These are phyloP conservation scores for Crepidotus variabilis DNA, from an alignment of 768 basidiomycete genomes.

Conservation along the genomic window DNA sequence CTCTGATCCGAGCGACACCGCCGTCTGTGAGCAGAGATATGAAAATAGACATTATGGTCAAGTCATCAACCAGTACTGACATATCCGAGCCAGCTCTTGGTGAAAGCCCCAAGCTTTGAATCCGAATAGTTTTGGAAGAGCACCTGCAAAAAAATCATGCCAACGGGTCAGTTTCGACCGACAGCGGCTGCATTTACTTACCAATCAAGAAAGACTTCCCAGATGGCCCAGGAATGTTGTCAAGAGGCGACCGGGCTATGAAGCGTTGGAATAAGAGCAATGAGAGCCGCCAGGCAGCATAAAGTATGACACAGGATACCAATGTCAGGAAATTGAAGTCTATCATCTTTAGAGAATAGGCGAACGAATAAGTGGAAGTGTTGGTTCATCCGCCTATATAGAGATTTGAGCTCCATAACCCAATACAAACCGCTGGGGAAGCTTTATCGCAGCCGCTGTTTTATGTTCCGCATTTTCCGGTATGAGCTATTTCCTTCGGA, in stretches of 20 bases:
- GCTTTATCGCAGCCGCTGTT: no score
- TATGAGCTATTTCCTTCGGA: no score
- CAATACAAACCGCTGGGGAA: no score
- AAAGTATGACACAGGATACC: not conserved
- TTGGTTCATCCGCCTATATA: no score
- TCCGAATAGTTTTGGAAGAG: not conserved
- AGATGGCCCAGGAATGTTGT: not conserved
- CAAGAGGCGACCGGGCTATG: not conserved
- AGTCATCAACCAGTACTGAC: not conserved
- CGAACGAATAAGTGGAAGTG: no score
- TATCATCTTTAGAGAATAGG: no score
- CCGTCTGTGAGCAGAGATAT: not conserved
- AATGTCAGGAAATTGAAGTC: not conserved
- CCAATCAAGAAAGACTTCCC: not conserved
- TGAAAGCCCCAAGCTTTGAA: not conserved
- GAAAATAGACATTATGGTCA: not conserved
- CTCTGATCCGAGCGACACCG: not conserved
- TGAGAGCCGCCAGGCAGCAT: not conserved
- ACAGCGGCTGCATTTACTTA: not conserved
- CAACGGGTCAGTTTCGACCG: not conserved
- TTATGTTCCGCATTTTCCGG: no score
- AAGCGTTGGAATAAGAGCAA: not conserved
- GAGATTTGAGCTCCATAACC: no score
- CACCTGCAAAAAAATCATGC: not conserved
- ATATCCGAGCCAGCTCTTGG: not conserved